Evolutionary conservation across 2,329 filamentous ascomycete species (phyloP).

Genomic region (Gaeumannomyces tritici): DNA sequence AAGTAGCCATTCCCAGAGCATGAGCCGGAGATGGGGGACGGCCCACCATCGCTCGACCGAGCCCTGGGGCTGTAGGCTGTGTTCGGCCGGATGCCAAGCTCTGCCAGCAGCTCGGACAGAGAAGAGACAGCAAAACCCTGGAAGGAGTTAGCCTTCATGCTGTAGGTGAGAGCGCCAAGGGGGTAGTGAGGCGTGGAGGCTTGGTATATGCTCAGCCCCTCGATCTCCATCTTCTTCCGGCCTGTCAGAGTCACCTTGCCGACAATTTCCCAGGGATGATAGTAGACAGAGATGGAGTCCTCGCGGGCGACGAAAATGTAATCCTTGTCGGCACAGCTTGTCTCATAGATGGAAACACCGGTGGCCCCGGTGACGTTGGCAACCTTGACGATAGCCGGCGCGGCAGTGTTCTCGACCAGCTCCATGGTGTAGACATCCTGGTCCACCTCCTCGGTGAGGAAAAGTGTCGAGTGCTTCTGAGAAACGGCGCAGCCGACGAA

Average conservation of each 20-base stretch:
- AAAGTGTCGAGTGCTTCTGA: constrained; percentile 22
- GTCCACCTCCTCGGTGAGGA: constrained; percentile 28
- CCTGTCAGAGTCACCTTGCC: constrained; percentile 27
- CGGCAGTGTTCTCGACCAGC: constrained; percentile 25
- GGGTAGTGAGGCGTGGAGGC: constrained; percentile 22
- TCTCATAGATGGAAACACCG: constrained; percentile 29
- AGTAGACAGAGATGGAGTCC: constrained; percentile 28
- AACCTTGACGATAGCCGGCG: constrained; percentile 20
- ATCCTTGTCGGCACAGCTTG: constrained; percentile 16
- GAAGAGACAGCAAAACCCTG: constrained; percentile 29
- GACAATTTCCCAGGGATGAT: constrained; percentile 20
- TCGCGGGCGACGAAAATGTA: constrained; percentile 31
- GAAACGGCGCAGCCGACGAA: constrained; percentile 32
- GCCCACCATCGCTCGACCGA: constrained; percentile 12
- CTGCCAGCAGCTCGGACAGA: constrained; percentile 21
- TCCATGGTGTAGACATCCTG: constrained; percentile 26
- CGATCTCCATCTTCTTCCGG: constrained; percentile 28
- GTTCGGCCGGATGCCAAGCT: constrained; percentile 23
- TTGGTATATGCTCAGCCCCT: constrained; percentile 32
- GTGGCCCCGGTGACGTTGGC: constrained; percentile 20
- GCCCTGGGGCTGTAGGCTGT: constrained; percentile 26
- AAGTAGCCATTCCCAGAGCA: constrained; percentile 29
- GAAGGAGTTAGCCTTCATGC: constrained; percentile 28
- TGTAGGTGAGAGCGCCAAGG: constrained; percentile 27
- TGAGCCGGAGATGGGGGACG: constrained; percentile 17